Percentiles rank a stretch among this genome's conserved stretches.
Conservation (phyloP, 495 filamentous ascomycete genomes). For the Hyaloscypha finlandica region DNA sequence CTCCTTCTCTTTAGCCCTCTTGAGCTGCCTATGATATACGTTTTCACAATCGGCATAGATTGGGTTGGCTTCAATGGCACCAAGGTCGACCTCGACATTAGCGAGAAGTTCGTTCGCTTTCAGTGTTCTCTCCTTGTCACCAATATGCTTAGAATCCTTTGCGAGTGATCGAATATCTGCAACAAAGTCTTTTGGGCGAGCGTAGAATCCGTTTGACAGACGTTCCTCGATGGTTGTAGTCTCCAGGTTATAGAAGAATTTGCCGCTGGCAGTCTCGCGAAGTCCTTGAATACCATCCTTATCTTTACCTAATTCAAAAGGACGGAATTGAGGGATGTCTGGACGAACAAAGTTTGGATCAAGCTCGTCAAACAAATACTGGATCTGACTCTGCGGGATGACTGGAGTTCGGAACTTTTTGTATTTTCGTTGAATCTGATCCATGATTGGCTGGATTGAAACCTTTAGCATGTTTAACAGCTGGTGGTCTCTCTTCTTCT, state of each 20-base stretch:
- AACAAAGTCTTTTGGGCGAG: conserved; percentile 81
- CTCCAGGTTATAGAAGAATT: conserved; percentile 93
- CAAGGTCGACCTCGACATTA: conserved; percentile 90
- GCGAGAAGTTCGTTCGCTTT: conserved; percentile 87
- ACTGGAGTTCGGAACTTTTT: conserved; percentile 80
- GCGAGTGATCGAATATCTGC: conserved; percentile 79
- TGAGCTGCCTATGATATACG: conserved; percentile 72
- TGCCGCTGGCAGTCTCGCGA: conserved; percentile 66
- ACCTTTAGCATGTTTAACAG: conserved; percentile 83
- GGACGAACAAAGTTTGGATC: conserved; percentile 80
- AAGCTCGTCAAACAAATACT: conserved; percentile 79
- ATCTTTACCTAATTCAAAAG: conserved; percentile 74
- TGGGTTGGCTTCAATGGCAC: conserved; percentile 66
- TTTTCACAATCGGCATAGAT: conserved; percentile 69
- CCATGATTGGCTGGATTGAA: conserved; percentile 89
- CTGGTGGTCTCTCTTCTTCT: conserved; percentile 78
- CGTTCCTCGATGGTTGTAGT: conserved; percentile 92
- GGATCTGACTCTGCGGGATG: conserved; percentile 69
- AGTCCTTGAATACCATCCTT: conserved; percentile 73
- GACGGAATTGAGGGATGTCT: conserved; percentile 65
- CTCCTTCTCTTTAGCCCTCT: conserved; percentile 63
- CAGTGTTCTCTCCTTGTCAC: conserved; percentile 74
- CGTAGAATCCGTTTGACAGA: conserved; percentile 93
- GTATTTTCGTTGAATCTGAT: conserved; percentile 83
- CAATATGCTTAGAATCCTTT: conserved; percentile 75